Evolutionary conservation across 805 yeast genomes (phyloP).

Genomic region (Candida railenensis): DNA sequence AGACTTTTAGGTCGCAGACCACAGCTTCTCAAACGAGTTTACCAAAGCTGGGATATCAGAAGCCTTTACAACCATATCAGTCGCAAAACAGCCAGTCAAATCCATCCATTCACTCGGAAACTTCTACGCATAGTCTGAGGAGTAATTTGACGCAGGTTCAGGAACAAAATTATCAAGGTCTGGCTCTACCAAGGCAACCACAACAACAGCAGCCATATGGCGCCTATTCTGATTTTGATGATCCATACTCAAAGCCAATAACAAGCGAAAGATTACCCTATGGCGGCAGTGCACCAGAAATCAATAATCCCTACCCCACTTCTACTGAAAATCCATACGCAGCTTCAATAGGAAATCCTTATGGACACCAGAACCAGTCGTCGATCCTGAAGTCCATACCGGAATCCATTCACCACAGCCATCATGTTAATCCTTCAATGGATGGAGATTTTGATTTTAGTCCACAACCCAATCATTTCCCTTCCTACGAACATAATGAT

Average conservation of each 20-base stretch:
- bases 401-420: not conserved
- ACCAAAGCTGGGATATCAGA: not conserved
- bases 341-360: not conserved
- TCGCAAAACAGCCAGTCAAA: not conserved
- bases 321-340: not conserved
- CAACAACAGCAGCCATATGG: not conserved
- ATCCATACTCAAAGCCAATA: not conserved
- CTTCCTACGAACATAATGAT: constrained; percentile 5
- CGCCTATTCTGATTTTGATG: not conserved
- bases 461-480: constrained; percentile 1
- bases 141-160: not conserved
- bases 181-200: not conserved
- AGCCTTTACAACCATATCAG: not conserved
- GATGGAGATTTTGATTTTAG: not conserved
- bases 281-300: not conserved
- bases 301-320: no score
- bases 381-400: not conserved
- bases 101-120: not conserved
- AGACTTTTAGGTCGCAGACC: not conserved
- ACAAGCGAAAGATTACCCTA: not conserved
- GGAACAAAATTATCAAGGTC: no score
- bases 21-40: not conserved
- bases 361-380: not conserved
- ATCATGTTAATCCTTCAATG: not conserved
- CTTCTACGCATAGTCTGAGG: not conserved